Evolutionary conservation across 179 eudicot genomes (phyloP), one percentile per base, ranked within the genome.

Genomic region (Silene vulgaris): DNA sequence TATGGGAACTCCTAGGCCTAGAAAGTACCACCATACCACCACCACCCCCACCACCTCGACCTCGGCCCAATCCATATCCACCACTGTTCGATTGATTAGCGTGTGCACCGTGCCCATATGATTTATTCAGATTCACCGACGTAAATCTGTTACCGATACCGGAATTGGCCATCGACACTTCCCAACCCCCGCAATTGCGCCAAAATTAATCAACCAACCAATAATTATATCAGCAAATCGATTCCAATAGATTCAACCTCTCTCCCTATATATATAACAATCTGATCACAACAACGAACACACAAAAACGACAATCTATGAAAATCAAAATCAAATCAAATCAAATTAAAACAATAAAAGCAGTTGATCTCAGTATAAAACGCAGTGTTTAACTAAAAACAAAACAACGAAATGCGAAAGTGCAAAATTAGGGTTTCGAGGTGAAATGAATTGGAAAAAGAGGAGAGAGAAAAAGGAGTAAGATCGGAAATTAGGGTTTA

Each of bases 21-120:
- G 95, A 90, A 54, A 95, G 80, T 56, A 90, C 98, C 84, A 90
- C 96, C 97, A 95, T 89, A 19, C 97, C 92, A 37, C 90, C 86
- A 1, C 91, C 90, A 14, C 87, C 88, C 8, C 79, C 76, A 0
- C 83, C 83, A n/a, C 78, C 35, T 21, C 95, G 78, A 21, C 78
- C 86, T 14, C 97, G 78, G 11, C 88, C 81, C 0, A 87, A 80
- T 45, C 93, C 96, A 86, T 89, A 84, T 77, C 75, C 65, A 77
- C 72, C 65, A 70, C 5, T 80, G 62, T 74, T 63, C 28, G 81
- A 63, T 32, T 76, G 81, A 74, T 78, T 75, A 37, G 80, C 69
- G 77, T 84, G 83, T 69, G 86, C 82, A 52, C 84, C 81, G 66
- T 86, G 88, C 56, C 99, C 99, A 83, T 92, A 95, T 3, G 95